phyloP scores from a whole-genome alignment of 2,329 filamentous ascomycete species.

The Lachnellula occidentalis region DNA sequence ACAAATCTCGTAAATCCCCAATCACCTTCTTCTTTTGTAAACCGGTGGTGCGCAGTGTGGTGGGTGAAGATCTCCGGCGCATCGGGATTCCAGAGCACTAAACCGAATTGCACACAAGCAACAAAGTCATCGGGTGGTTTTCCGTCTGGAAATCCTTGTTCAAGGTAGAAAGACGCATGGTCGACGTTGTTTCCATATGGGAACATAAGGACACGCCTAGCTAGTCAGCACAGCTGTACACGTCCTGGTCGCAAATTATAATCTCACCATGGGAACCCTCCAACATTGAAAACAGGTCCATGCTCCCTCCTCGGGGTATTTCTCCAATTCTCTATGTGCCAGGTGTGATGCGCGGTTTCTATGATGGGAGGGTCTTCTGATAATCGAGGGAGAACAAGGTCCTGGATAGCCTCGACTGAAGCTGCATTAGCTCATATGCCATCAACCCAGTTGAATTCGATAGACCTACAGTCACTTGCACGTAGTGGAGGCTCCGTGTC shows the following conservation, averaged over 20 bases:
- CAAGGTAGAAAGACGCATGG: conserved; percentile 89
- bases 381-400: conserved; percentile 67
- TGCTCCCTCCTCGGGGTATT: conserved; percentile 72
- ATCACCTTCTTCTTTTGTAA: conserved; percentile 92
- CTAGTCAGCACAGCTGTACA: conserved; percentile 14
- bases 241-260: conserved; percentile 1
- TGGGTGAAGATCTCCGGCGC: conserved; percentile 81
- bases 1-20: conserved; percentile 99
- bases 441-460: not conserved
- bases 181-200: conserved; percentile 93
- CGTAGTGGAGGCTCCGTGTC: conserved; percentile 23
- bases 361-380: conserved; percentile 73
- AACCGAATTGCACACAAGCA: conserved; percentile 89
- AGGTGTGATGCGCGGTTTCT: conserved; percentile 71
- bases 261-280: conserved; percentile 75
- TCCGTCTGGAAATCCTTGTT: conserved; percentile 78
- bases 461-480: conserved; percentile 35
- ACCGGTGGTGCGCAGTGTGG: conserved; percentile 85
- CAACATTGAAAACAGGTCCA: conserved; percentile 81
- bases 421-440: conserved; percentile 16
- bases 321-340: conserved; percentile 84
- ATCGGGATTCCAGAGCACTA: conserved; percentile 91
- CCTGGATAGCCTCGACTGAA: conserved; percentile 78
- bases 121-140: conserved; percentile 88
- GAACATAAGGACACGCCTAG: conserved; percentile 89